Evolutionary conservation across 768 basidiomycete species (phyloP).

Genomic region (Paxillus ammoniavirescens): DNA sequence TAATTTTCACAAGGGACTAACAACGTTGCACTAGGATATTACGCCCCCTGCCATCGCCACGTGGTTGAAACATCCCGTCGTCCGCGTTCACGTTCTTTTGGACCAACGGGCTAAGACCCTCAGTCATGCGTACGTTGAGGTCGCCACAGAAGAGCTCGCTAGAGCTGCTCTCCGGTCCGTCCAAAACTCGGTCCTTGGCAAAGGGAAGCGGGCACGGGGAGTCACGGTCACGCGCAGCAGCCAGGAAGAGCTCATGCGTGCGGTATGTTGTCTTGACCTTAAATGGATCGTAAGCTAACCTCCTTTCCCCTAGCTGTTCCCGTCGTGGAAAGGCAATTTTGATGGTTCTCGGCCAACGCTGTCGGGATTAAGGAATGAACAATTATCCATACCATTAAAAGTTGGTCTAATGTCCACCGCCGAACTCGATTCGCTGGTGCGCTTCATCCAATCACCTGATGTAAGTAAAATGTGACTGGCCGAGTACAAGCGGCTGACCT

Average conservation of each 20-base stretch:
- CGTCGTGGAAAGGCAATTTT: slow-evolving; percentile 76
- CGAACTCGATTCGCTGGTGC: slow-evolving; percentile 64
- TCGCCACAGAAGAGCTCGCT: slow-evolving; percentile 57
- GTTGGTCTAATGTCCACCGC: slow-evolving; percentile 63
- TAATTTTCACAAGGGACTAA: slow-evolving; percentile 1
- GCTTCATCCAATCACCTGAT: slow-evolving; percentile 75
- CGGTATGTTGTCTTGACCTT: slow-evolving; percentile 40
- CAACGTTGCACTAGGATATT: slow-evolving; percentile 57
- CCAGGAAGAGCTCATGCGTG: slow-evolving; percentile 80
- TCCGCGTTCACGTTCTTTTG: slow-evolving; percentile 73
- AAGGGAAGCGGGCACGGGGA: slow-evolving; percentile 74
- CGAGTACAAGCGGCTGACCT: slow-evolving; percentile 11
- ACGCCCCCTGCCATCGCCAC: slow-evolving; percentile 68
- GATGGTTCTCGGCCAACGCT: slow-evolving; percentile 67
- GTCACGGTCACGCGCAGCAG: slow-evolving; percentile 81
- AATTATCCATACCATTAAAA: slow-evolving; percentile 58
- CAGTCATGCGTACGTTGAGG: slow-evolving; percentile 82
- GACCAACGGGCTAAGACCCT: slow-evolving; percentile 82
- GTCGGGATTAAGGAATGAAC: slow-evolving; percentile 56
- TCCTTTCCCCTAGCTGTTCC: slow-evolving; percentile 58
- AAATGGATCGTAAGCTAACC: not conserved
- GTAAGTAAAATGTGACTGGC: slow-evolving; percentile 40
- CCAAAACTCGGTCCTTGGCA: slow-evolving; percentile 60
- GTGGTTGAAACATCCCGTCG: slow-evolving; percentile 67
- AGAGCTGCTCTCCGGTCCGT: slow-evolving; percentile 63